Conservation (phyloP, 805 yeast genomes). For the Metschnikowia similis region DNA sequence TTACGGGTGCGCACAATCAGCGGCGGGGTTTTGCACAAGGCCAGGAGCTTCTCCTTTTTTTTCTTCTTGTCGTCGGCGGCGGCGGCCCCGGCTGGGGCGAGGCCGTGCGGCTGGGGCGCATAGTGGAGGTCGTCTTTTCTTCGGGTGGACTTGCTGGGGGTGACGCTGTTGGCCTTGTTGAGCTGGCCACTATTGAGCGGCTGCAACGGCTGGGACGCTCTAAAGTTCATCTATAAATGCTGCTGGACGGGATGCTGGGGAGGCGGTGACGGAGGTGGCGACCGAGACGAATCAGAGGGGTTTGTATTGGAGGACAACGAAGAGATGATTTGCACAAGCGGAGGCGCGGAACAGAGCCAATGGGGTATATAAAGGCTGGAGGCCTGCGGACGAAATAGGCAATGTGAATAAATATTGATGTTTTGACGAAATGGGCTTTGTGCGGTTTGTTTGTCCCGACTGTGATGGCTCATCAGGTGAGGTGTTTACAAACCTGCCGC, state of each 20-base stretch:
- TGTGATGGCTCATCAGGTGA: conserved; percentile 3
- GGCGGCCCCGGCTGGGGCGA: background rate
- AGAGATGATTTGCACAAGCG: background rate
- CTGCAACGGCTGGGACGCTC: conserved; percentile 46
- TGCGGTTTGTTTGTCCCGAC: conserved; percentile 7
- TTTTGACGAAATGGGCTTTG: conserved; percentile 15
- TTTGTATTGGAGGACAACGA: background rate
- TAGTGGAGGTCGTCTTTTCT: conserved; percentile 19
- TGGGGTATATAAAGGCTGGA: conserved; percentile 1
- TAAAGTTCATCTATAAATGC: conserved; percentile 12
- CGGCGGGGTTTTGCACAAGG: conserved; percentile 95
- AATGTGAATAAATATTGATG: conserved; percentile 11
- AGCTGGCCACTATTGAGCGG: conserved; percentile 51
- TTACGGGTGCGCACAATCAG: conserved; percentile 81
- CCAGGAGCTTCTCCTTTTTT: conserved; percentile 83
- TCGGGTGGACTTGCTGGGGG: conserved; percentile 35
- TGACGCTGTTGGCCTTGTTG: conserved; percentile 40
- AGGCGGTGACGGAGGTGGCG: background rate
- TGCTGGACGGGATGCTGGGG: background rate
- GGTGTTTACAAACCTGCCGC: conserved; percentile 18
- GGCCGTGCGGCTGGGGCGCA: background rate
- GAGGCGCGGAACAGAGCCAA: conserved; percentile 2
- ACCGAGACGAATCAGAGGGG: background rate
- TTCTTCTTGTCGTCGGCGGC: conserved; percentile 34
- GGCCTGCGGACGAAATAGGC: conserved; percentile 4